Conservation (phyloP, 768 basidiomycete species). For the Sarcodon sp. region DNA sequence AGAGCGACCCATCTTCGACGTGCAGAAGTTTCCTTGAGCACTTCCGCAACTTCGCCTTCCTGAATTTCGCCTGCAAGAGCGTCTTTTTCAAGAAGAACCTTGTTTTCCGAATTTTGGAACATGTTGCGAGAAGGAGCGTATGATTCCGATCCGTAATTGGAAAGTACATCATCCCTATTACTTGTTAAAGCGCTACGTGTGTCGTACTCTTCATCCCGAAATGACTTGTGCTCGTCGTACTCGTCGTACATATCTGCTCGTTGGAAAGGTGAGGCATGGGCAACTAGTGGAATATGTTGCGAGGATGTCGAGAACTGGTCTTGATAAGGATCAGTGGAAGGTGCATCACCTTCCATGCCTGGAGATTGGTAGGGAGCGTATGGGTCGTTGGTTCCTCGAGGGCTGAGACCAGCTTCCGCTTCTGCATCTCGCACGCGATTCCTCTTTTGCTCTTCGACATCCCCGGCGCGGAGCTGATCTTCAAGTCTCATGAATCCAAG, state of each 20-base stretch:
- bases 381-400: conserved; percentile 45
- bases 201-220: conserved; percentile 71
- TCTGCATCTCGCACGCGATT: conserved; percentile 68
- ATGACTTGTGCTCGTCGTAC: conserved; percentile 61
- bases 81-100: conserved; percentile 68
- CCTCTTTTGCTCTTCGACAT: conserved; percentile 79
- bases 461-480: conserved; percentile 70
- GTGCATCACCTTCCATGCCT: conserved; percentile 28
- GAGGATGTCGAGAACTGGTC: conserved; percentile 28
- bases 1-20: conserved; percentile 80
- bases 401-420: conserved; percentile 53
- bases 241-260: conserved; percentile 67
- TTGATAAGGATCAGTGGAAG: conserved; percentile 38
- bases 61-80: conserved; percentile 72
- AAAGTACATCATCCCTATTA: conserved; percentile 62
- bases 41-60: conserved; percentile 82
- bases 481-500: conserved; percentile 79
- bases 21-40: conserved; percentile 70
- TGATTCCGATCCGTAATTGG: conserved; percentile 82
- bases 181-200: conserved; percentile 67
- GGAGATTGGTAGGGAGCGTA: conserved; percentile 68
- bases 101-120: conserved; percentile 79
- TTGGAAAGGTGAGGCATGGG: conserved; percentile 73
- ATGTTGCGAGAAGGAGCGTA: conserved; percentile 93
- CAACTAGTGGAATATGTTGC: conserved; percentile 73